These are phyloP conservation scores for Penicillium daleae DNA, from an alignment of 495 filamentous ascomycete genomes.

Conservation along the genomic window DNA sequence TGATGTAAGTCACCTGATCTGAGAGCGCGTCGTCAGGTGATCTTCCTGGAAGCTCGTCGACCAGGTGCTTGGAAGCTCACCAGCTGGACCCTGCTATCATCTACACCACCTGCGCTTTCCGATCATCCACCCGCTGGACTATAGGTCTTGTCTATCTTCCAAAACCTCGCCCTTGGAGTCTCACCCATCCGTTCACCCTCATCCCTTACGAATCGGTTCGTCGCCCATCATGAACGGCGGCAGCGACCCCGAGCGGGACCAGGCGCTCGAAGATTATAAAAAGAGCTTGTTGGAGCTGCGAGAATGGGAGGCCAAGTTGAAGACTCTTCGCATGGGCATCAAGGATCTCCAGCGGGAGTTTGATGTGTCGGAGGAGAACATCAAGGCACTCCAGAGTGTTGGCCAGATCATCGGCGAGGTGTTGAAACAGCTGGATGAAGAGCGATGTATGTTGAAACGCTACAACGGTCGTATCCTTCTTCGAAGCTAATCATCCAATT, in stretches of 20 bases:
- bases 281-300: conserved; percentile 91
- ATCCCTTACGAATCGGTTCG: conserved; percentile 11
- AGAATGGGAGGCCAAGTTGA: conserved; percentile 98
- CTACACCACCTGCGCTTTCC: conserved; percentile 23
- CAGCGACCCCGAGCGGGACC: conserved; percentile 69
- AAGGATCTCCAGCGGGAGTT: conserved; percentile 94
- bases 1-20: conserved; percentile 30
- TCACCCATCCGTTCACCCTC: conserved; percentile 8
- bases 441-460: conserved; percentile 92
- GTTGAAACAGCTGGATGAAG: conserved; percentile 97
- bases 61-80: conserved; percentile 33
- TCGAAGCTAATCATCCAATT: too few species aligned
- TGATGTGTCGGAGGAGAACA: conserved; percentile 97
- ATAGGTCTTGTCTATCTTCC: not conserved
- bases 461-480: too few species aligned
- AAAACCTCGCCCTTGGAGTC: conserved; percentile 9
- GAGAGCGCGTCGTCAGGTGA: conserved; percentile 35
- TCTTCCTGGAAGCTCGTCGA: conserved; percentile 36
- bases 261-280: conserved; percentile 88
- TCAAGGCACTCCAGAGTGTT: conserved; percentile 98
- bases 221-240: conserved; percentile 52
- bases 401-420: conserved; percentile 99
- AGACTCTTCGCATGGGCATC: conserved; percentile 87
- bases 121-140: conserved; percentile 12
- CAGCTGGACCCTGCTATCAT: conserved; percentile 21